Percentiles rank a stretch among this genome's conserved stretches.
Conservation (phyloP, 2,329 filamentous ascomycete genomes). For the Colletotrichum lupini region DNA sequence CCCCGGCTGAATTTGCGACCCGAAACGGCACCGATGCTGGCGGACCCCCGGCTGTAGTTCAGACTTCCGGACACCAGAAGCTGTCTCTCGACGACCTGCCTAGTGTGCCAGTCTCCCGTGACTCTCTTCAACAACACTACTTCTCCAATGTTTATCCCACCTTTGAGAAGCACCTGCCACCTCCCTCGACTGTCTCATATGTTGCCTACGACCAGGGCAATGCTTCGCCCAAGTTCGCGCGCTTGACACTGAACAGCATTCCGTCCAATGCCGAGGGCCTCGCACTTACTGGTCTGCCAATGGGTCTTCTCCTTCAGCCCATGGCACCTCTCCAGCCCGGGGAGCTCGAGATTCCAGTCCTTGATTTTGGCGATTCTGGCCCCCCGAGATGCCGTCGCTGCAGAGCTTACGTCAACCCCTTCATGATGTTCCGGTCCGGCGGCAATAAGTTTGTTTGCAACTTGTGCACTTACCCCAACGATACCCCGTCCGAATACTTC, state of each 20-base stretch:
- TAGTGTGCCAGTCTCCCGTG: slow-evolving; percentile 87
- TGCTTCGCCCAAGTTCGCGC: slow-evolving; percentile 91
- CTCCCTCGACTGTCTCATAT: slow-evolving; percentile 88
- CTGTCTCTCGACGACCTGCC: slow-evolving; percentile 94
- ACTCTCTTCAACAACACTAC: slow-evolving; percentile 85
- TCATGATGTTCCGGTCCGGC: slow-evolving; percentile 95
- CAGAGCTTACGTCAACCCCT: slow-evolving; percentile 97
- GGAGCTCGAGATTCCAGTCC: slow-evolving; percentile 86
- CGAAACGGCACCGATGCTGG: slow-evolving; percentile 51
- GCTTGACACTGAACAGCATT: slow-evolving; percentile 93
- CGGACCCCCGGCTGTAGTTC: slow-evolving; percentile 57
- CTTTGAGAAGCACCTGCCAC: slow-evolving; percentile 92
- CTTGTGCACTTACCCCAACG: slow-evolving; percentile 96
- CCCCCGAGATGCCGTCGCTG: slow-evolving; percentile 93
- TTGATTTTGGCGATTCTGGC: slow-evolving; percentile 93
- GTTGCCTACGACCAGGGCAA: slow-evolving; percentile 97
- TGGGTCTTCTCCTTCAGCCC: slow-evolving; percentile 90
- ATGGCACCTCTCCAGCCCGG: slow-evolving; percentile 85
- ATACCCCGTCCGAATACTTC: slow-evolving; percentile 92
- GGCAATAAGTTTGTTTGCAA: slow-evolving; percentile 99
- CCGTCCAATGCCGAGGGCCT: slow-evolving; percentile 85
- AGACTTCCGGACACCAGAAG: slow-evolving; percentile 75
- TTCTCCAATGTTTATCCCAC: slow-evolving; percentile 91
- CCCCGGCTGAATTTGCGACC: slow-evolving; percentile 41
- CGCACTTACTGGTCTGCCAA: slow-evolving; percentile 81